phyloP scores from a whole-genome alignment of 345 rosid genomes.

The Aurinia saxatilis region DNA sequence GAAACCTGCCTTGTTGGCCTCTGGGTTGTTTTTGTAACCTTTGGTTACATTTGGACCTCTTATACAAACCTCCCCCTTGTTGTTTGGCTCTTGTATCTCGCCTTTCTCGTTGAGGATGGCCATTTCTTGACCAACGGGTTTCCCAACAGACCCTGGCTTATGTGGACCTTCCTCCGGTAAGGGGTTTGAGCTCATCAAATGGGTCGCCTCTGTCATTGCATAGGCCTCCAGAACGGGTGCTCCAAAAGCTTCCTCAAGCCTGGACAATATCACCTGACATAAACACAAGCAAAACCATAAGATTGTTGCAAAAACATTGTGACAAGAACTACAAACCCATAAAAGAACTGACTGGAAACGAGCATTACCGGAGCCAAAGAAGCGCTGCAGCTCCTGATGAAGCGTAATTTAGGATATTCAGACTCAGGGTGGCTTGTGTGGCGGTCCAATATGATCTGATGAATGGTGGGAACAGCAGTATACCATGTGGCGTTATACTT shows the following conservation, averaged over 20 bases:
- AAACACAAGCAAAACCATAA: background rate
- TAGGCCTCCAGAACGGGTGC: constrained; percentile 90
- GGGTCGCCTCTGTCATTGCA: constrained; percentile 90
- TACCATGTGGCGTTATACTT: constrained; percentile 81
- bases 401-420: constrained; percentile 61
- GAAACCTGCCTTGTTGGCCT: constrained; percentile 73
- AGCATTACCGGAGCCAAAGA: constrained; percentile 58
- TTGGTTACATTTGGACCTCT: constrained; percentile 88
- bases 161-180: constrained; percentile 71
- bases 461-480: constrained; percentile 87
- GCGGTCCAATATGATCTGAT: constrained; percentile 81
- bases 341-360: too few relatives aligned
- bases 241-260: constrained; percentile 69
- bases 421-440: constrained; percentile 51
- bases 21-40: constrained; percentile 86
- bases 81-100: constrained; percentile 35
- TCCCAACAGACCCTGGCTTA: constrained; percentile 82
- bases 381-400: constrained; percentile 86
- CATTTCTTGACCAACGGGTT: constrained; percentile 81
- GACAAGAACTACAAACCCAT: too few relatives aligned
- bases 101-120: constrained; percentile 63
- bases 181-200: constrained; percentile 75
- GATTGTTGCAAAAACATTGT: too few relatives aligned
- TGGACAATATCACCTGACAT: constrained; percentile 40
- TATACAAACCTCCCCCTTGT: constrained; percentile 71